Percentiles rank a stretch among this genome's conserved stretches.
These are phyloP conservation scores for Tricholoma sp. DNA, from an alignment of 768 basidiomycete species.

Conservation along the genomic window DNA sequence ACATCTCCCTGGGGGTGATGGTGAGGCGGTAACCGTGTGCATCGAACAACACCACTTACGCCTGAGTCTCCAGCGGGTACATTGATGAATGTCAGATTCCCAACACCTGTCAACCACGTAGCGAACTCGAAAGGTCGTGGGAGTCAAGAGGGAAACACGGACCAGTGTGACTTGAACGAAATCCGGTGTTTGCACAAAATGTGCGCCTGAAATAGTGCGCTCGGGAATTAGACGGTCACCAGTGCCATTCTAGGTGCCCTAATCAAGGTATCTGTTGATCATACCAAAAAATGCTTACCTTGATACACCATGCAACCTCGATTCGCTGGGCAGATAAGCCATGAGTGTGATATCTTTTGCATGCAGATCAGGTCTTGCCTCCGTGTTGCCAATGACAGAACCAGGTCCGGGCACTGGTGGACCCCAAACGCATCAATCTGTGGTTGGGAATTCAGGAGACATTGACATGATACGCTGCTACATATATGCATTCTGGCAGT, in stretches of 20 bases:
- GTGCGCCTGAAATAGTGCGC: conserved; percentile 62
- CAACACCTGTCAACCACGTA: conserved; percentile 38
- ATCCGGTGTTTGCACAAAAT: conserved; percentile 69
- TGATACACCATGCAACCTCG: conserved; percentile 40
- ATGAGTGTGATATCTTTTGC: conserved; percentile 7
- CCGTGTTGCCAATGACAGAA: conserved; percentile 54
- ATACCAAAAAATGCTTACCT: conserved; percentile 19
- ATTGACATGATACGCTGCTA: conserved; percentile 26
- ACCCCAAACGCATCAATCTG: conserved; percentile 43
- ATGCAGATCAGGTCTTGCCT: conserved; percentile 33
- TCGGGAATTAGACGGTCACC: conserved; percentile 68
- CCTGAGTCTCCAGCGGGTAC: conserved; percentile 40
- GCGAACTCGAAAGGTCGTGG: neutral
- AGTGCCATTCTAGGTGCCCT: conserved; percentile 40
- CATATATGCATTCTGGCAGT: conserved; percentile 53
- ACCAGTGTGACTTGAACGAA: conserved; percentile 61
- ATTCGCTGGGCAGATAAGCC: conserved; percentile 26
- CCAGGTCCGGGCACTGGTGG: conserved; percentile 44
- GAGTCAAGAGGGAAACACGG: conserved; percentile 4
- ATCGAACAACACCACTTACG: conserved; percentile 22
- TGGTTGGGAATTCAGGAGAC: conserved; percentile 10
- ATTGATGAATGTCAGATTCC: conserved; percentile 63
- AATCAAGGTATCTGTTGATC: neutral
- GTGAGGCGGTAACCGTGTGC: neutral
- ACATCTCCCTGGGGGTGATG: conserved; percentile 22